Evolutionary conservation across 441 rosid species (phyloP).

Genomic region (Euphorbia celastroides): DNA sequence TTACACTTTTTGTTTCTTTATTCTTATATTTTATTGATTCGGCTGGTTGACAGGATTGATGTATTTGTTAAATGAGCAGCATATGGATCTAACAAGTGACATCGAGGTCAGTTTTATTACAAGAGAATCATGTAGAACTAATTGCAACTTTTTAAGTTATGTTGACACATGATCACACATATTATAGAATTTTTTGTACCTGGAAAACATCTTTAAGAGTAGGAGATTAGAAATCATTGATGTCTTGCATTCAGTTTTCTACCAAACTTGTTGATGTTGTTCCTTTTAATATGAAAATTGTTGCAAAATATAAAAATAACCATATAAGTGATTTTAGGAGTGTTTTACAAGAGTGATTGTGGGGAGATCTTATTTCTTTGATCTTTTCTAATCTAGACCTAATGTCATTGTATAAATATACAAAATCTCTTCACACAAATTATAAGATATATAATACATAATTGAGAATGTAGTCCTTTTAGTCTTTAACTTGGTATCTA

Average conservation of each 20-base stretch:
- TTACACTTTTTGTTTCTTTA: constrained; percentile 40
- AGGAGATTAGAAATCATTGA: neutral
- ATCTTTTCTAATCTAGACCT: too few species aligned
- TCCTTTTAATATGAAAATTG: neutral
- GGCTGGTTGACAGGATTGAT: constrained; percentile 79
- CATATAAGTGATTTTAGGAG: too few species aligned
- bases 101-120: constrained; percentile 67
- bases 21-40: constrained; percentile 54
- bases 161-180: neutral
- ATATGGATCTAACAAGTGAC: constrained; percentile 49
- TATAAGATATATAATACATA: too few species aligned
- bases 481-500: too few species aligned
- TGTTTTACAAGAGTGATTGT: too few species aligned
- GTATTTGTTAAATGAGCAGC: constrained; percentile 86
- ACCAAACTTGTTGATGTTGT: neutral
- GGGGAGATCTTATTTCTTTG: too few species aligned
- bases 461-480: too few species aligned
- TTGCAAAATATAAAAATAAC: too few species aligned
- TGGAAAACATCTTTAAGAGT: neutral
- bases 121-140: neutral
- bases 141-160: neutral
- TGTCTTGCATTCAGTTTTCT: neutral
- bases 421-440: too few species aligned
- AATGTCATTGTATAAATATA: too few species aligned
- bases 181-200: neutral